These are phyloP conservation scores for Podospora sp. DNA, from an alignment of 495 filamentous ascomycete species.

Conservation along the genomic window DNA sequence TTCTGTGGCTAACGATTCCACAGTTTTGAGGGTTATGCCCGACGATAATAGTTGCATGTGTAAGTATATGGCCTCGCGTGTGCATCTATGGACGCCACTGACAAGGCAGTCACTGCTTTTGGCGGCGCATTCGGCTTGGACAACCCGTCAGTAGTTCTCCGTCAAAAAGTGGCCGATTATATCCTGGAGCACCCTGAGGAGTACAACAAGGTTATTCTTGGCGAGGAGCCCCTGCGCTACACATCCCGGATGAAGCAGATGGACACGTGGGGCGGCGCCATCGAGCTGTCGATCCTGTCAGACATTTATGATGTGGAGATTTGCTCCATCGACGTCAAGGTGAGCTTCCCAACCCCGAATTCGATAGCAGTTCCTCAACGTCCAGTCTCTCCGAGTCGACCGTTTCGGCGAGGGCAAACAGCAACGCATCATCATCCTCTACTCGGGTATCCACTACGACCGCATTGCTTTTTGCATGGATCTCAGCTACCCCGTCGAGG, in stretches of 20 bases:
- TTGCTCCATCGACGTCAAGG: constrained; percentile 72
- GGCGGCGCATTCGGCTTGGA: constrained; percentile 64
- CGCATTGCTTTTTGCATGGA: constrained; percentile 75
- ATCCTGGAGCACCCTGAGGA: constrained; percentile 73
- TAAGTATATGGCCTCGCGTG: constrained; percentile 10
- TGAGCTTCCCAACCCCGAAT: constrained; percentile 7
- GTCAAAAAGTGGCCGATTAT: constrained; percentile 76
- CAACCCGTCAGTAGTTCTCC: constrained; percentile 57
- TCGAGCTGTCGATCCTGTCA: constrained; percentile 83
- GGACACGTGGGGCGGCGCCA: constrained; percentile 88
- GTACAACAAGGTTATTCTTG: constrained; percentile 77
- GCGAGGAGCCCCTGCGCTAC: constrained; percentile 73
- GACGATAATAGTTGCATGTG: constrained; percentile 95
- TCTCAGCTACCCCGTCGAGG: constrained; percentile 63
- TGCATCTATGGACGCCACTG: neutral
- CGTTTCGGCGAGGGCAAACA: constrained; percentile 77
- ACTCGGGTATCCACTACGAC: constrained; percentile 96
- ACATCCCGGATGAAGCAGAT: constrained; percentile 81
- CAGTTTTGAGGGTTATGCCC: constrained; percentile 89
- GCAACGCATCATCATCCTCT: constrained; percentile 79
- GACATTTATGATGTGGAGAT: constrained; percentile 89
- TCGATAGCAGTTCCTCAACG: neutral
- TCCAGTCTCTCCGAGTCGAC: constrained; percentile 53
- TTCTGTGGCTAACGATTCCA: constrained; percentile 6
- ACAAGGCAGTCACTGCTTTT: constrained; percentile 67